Percentiles rank a stretch among this genome's conserved stretches.
Evolutionary conservation across 345 rosid species (phyloP).

Genomic region (Laguncularia racemosa): DNA sequence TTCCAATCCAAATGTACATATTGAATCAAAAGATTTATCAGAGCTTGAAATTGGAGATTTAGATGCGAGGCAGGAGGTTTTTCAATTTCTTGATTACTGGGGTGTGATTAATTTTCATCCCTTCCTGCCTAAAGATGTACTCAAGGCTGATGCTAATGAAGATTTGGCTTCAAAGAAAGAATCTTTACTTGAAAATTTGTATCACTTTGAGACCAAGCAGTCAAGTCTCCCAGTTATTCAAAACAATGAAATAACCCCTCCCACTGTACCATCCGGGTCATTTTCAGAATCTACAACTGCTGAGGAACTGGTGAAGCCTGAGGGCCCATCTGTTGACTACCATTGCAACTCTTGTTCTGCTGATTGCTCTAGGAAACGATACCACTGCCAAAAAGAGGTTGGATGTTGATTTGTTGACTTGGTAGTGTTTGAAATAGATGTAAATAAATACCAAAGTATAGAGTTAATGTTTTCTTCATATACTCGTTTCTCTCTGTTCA

Average conservation of each 20-base stretch:
- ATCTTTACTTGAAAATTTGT: constrained; percentile 59
- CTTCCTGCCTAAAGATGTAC: constrained; percentile 42
- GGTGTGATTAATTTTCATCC: constrained; percentile 98
- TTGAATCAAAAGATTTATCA: constrained; percentile 63
- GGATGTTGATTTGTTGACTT: constrained; percentile 9
- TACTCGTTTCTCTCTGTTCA: background rate
- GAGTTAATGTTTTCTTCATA: no score
- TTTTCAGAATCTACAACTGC: constrained; percentile 63
- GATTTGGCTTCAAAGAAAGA: constrained; percentile 32
- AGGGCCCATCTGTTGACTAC: constrained; percentile 89
- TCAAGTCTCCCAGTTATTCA: constrained; percentile 35
- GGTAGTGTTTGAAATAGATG: background rate
- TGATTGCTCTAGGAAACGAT: constrained; percentile 98
- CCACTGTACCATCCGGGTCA: constrained; percentile 46
- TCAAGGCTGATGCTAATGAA: constrained; percentile 25
- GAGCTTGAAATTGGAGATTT: constrained; percentile 73
- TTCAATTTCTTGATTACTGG: constrained; percentile 97
- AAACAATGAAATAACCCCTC: constrained; percentile 43
- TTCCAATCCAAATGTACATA: constrained; percentile 44
- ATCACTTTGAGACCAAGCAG: constrained; percentile 58
- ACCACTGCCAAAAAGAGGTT: constrained; percentile 98
- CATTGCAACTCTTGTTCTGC: constrained; percentile 99
- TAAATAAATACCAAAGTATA: no score
- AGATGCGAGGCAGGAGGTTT: constrained; percentile 81
- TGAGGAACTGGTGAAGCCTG: constrained; percentile 70